Conservation (phyloP, 768 basidiomycete species). For the Collybia sordida region DNA sequence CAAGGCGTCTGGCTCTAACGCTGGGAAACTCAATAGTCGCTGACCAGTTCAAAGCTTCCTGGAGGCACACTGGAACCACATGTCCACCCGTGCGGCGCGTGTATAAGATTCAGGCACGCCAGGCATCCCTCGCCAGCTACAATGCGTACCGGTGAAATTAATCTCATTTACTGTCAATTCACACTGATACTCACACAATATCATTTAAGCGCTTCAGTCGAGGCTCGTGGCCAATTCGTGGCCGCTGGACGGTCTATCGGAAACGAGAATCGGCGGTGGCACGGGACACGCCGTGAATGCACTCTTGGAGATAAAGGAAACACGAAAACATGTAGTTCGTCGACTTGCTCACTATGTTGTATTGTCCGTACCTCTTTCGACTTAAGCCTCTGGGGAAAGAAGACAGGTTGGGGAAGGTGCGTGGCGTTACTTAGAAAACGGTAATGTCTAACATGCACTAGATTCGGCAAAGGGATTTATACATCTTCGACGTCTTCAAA, state of each 20-base stretch:
- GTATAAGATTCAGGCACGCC: conserved; percentile 61
- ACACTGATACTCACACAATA: not conserved
- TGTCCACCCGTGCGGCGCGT: conserved; percentile 60
- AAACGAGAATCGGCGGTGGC: conserved; percentile 76
- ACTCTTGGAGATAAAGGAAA: conserved; percentile 63
- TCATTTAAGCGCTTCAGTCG: conserved; percentile 47
- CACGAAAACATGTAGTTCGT: conserved; percentile 51
- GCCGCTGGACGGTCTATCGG: conserved; percentile 55
- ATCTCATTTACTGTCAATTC: not conserved
- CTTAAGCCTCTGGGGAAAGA: conserved; percentile 61
- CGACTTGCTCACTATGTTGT: conserved; percentile 60
- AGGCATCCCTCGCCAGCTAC: conserved; percentile 51
- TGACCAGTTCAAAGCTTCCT: conserved; percentile 68
- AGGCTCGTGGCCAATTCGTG: conserved; percentile 58
- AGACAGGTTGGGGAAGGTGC: conserved; percentile 72
- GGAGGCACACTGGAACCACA: conserved; percentile 55
- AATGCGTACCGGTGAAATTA: conserved; percentile 56
- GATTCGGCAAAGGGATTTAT: conserved; percentile 72
- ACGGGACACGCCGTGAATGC: conserved; percentile 68
- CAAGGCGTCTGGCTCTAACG: not conserved
- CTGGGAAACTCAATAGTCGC: conserved; percentile 36
- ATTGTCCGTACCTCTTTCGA: conserved; percentile 68
- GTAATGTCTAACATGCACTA: conserved; percentile 18
- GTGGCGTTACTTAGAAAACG: conserved; percentile 11
- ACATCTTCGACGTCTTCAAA: conserved; percentile 81